Base-by-base conservation (phyloP, 352 stramenopile species). In the Hyaloperonospora arabidopsidis region DNA sequence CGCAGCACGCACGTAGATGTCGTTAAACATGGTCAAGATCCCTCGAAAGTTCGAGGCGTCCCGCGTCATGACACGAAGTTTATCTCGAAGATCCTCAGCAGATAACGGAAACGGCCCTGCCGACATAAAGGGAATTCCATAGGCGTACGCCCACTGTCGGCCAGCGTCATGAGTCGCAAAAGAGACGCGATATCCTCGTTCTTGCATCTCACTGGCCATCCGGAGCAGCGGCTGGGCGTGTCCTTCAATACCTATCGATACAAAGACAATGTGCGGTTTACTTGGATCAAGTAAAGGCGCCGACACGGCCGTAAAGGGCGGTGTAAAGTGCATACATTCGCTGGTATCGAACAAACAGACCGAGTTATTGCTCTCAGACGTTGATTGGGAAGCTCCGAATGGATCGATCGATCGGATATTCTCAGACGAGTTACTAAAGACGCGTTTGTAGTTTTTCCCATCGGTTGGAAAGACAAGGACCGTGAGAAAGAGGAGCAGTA, bases 21-120 rank as follows among this genome's bases (percentile, higher is more conserved):
- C 84, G 63, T 84, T 92, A 64, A 93, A 89, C 77, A 93, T 91
- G 57, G 79, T 90, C 36, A 93, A 55, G 65, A 93, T 90, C 38
- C 81, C 81, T 45, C 81, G 75, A 53, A 93, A 91, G 57, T 84
- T 91, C 49, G 79, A 89, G 36, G 79, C 74, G 60, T 93, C 81
- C 28, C 78, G 73, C 39, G 81, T 90, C 75, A 93, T 90, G 19
- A 67, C 68, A 60, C 82, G 79, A 25, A 93, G 68, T 45, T 87
- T 87, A 39, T 65, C 66, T 1, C 79, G 68, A 39, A 93, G 52
- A 36, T 87, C 79, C 52, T 89, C 73, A 28, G 76, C 70, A 3
- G 81, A 87, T 40, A 91, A 79, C 5, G 84, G 84, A 56, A 91
- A 90, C 1, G 57, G 45, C 4, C 84, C 84, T 1, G 81, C 79